Conservation (phyloP, 2,329 filamentous ascomycete genomes). For the Botrytis sinoallii region DNA sequence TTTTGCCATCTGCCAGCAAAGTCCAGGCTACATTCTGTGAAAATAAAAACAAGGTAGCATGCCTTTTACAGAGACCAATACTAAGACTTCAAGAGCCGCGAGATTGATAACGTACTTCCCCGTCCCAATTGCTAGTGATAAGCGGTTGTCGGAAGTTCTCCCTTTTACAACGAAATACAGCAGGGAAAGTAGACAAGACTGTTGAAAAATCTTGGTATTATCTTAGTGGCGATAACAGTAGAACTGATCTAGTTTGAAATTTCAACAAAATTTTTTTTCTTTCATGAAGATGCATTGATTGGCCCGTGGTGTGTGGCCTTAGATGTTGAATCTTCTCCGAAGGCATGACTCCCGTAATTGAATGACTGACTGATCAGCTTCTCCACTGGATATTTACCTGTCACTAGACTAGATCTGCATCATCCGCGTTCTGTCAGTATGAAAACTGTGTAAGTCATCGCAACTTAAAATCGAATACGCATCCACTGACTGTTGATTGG, state of each 20-base stretch:
- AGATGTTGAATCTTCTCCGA: no score
- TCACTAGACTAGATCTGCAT: not conserved
- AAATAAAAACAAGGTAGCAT: not conserved
- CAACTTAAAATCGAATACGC: not conserved
- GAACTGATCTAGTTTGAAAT: no score
- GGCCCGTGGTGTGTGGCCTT: no score
- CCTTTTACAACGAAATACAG: no score
- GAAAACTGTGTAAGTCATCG: not conserved
- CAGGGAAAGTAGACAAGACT: not conserved
- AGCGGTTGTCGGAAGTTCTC: no score
- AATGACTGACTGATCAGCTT: not conserved
- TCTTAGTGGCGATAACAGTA: not conserved
- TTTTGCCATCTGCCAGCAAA: not conserved
- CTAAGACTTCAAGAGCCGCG: not conserved
- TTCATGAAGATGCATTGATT: no score
- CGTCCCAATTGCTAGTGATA: no score
- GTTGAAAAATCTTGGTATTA: rapidly evolving
- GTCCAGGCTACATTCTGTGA: not conserved
- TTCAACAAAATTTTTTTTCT: no score
- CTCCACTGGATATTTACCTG: not conserved
- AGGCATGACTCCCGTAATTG: not conserved
- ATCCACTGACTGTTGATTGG: not conserved
- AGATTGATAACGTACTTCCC: not conserved
- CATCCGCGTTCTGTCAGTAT: not conserved
- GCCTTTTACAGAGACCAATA: not conserved